These are phyloP conservation scores for Spergularia azorica DNA, from an alignment of 179 eudicot species.

Conservation along the genomic window DNA sequence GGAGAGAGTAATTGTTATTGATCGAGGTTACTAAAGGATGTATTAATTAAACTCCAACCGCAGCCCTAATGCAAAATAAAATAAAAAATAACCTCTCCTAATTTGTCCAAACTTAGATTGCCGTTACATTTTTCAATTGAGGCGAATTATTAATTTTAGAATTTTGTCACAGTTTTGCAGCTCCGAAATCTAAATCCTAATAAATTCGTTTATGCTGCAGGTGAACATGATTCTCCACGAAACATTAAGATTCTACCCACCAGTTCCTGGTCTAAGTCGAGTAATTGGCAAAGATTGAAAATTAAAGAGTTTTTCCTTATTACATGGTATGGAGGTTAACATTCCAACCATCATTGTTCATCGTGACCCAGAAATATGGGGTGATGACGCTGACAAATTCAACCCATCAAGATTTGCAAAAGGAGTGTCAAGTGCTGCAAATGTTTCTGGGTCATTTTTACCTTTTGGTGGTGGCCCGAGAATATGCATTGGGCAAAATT, in stretches of 20 bases:
- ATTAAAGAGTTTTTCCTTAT: background rate
- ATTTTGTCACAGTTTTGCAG: no score
- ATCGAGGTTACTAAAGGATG: no score
- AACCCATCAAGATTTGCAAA: conserved; percentile 26
- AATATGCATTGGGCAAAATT: conserved; percentile 25
- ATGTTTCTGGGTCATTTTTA: conserved; percentile 18
- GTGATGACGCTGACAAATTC: conserved; percentile 24
- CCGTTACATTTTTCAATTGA: no score
- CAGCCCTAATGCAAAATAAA: no score
- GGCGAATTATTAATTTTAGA: no score
- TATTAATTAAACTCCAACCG: no score
- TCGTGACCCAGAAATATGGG: conserved; percentile 25
- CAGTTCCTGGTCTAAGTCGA: conserved; percentile 6
- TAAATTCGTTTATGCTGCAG: background rate
- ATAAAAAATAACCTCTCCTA: no score
- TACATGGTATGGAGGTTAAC: conserved; percentile 1
- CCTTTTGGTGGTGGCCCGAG: conserved; percentile 30
- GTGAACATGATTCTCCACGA: conserved; percentile 29
- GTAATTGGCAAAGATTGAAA: conserved; percentile 6
- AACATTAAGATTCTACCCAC: conserved; percentile 26
- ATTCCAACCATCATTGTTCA: conserved; percentile 21
- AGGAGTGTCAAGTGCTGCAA: conserved; percentile 18
- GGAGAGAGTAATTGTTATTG: no score
- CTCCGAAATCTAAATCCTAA: background rate
- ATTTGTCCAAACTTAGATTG: no score